Evolutionary conservation across 306 rosid genomes (phyloP).

Genomic region (Pyrus bretschneideri): DNA sequence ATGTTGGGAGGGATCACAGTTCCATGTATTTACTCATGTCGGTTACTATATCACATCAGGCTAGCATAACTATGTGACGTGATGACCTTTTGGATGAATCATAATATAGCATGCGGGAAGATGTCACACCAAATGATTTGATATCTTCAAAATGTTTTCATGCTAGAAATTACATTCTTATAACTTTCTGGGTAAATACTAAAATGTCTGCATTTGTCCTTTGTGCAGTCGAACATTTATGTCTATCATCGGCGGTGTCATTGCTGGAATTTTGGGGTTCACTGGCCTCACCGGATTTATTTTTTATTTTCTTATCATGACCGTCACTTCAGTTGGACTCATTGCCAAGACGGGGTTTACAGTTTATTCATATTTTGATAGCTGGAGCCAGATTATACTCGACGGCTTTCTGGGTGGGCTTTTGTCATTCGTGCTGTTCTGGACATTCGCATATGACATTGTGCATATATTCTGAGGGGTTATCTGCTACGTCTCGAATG

Average conservation of each 20-base stretch:
- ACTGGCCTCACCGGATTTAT: slow-evolving; percentile 77
- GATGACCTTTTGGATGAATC: neutral
- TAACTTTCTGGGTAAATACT: neutral
- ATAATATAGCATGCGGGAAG: neutral
- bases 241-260: slow-evolving; percentile 88
- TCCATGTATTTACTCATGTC: neutral
- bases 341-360: slow-evolving; percentile 53
- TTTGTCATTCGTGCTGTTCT: slow-evolving; percentile 87
- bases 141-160: neutral
- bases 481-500: neutral
- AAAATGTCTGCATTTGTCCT: neutral
- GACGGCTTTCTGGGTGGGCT: slow-evolving; percentile 63
- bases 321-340: slow-evolving; percentile 52
- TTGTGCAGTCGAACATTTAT: slow-evolving; percentile 88
- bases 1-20: neutral
- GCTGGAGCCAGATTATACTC: slow-evolving; percentile 52
- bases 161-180: neutral
- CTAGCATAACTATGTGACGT: neutral
- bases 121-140: neutral
- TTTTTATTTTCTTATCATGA: slow-evolving; percentile 59
- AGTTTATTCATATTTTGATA: slow-evolving; percentile 46
- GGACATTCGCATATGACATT: slow-evolving; percentile 95
- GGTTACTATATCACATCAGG: neutral
- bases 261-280: slow-evolving; percentile 92
- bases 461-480: slow-evolving; percentile 75